A percentile compares a stretch with the other conserved stretches of the same genome.
Evolutionary conservation across 2,329 filamentous ascomycete species (phyloP).

Genomic region (Fusarium pseudograminearum): DNA sequence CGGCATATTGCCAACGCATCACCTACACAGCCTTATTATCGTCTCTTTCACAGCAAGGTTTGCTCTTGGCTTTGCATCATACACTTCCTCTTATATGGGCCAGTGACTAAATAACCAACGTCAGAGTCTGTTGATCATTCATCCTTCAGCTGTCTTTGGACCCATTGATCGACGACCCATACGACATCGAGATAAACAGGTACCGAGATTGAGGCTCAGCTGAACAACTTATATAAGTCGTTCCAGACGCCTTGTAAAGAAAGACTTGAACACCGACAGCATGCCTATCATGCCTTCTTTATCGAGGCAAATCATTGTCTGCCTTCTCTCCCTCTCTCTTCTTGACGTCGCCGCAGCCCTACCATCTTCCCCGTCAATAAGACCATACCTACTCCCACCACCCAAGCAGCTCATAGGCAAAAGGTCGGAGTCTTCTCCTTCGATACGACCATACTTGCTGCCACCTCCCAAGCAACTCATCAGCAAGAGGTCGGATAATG

Average conservation of each 20-base stretch:
- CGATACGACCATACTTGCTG: constrained; percentile 15
- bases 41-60: not conserved
- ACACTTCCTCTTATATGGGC: constrained; percentile 11
- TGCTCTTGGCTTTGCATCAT: not conserved
- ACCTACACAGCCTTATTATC: not conserved
- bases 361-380: constrained; percentile 10
- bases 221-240: constrained; percentile 27
- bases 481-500: constrained; percentile 24
- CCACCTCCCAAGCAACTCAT: constrained; percentile 21
- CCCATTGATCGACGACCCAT: constrained; percentile 35
- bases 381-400: constrained; percentile 9
- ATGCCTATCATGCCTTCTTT: constrained; percentile 25
- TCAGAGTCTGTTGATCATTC: constrained; percentile 39
- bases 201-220: constrained; percentile 40
- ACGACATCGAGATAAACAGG: constrained; percentile 41
- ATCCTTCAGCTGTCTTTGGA: constrained; percentile 11
- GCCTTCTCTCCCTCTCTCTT: constrained; percentile 17
- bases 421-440: not conserved
- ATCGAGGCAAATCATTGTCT: constrained; percentile 11
- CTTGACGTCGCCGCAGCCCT: constrained; percentile 11
- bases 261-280: constrained; percentile 1
- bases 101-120: constrained; percentile 33
- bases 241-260: not conserved
- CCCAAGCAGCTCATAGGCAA: constrained; percentile 1
- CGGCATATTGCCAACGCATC: not conserved